Conservation (phyloP, 2,329 filamentous ascomycete species). For the Fusarium floridanum region DNA sequence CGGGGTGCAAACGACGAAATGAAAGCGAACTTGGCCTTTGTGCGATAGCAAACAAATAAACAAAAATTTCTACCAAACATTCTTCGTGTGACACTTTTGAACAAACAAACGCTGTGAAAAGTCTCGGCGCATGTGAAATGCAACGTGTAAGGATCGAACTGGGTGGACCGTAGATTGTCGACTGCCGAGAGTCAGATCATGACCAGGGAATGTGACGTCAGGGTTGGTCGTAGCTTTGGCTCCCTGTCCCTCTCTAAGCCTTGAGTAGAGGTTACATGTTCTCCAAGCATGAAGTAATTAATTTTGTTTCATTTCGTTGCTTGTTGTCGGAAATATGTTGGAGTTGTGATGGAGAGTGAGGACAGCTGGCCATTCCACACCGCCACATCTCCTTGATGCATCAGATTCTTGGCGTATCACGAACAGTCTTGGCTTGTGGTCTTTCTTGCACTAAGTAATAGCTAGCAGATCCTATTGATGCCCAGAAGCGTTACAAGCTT, state of each 20-base stretch:
- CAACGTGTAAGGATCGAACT: not conserved
- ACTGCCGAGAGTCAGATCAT: not conserved
- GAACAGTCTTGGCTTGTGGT: not conserved
- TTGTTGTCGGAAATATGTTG: not conserved
- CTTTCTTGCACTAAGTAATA: not conserved
- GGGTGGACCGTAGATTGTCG: not conserved
- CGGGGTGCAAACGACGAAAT: not conserved
- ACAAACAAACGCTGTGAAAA: not conserved
- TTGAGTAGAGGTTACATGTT: not conserved
- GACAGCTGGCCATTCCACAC: not conserved
- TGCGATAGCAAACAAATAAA: not conserved
- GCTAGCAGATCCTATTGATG: no score
- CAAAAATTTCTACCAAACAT: not conserved
- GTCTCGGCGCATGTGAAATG: not conserved
- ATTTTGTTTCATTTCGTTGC: not conserved
- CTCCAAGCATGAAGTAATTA: accelerated
- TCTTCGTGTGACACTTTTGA: not conserved
- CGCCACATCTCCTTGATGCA: not conserved
- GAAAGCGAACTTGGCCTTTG: not conserved
- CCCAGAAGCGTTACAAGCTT: not conserved
- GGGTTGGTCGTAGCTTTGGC: not conserved
- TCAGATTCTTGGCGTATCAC: not conserved
- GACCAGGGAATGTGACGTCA: not conserved
- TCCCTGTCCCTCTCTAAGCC: not conserved
- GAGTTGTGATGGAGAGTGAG: not conserved